Conservation (phyloP, 2,329 filamentous ascomycete genomes). For the Echinosphaeria canescens region DNA sequence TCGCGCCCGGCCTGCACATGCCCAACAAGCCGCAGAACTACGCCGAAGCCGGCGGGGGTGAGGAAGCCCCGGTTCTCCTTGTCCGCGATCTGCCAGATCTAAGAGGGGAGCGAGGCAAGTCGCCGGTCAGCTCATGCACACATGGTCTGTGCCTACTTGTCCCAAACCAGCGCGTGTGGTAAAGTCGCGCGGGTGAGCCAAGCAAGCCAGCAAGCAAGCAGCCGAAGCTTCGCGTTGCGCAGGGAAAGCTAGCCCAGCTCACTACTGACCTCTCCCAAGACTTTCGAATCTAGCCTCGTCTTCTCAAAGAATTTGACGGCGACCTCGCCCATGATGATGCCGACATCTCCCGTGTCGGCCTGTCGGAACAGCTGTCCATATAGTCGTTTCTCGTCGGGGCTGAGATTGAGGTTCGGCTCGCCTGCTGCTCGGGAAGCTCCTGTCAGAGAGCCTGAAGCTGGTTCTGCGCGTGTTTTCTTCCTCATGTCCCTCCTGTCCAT, state of each 20-base stretch:
- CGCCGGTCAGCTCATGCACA: no score
- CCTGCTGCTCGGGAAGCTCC: no score
- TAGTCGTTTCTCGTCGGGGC: slow-evolving; percentile 76
- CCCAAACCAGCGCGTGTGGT: no score
- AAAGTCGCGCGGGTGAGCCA: slow-evolving; percentile 7
- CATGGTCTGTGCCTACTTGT: no score
- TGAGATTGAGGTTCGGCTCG: slow-evolving; percentile 60
- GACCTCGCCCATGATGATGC: slow-evolving; percentile 87
- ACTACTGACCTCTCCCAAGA: slow-evolving; percentile 75
- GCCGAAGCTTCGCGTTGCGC: no score
- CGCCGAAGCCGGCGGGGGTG: slow-evolving; percentile 79
- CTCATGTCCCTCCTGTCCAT: no score
- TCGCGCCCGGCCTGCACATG: slow-evolving; percentile 81
- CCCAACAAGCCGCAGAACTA: slow-evolving; percentile 83
- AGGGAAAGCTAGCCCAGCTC: no score
- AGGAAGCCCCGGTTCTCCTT: slow-evolving; percentile 88
- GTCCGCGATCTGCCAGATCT: slow-evolving; percentile 99
- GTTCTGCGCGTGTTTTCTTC: not conserved
- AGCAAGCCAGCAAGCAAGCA: slow-evolving; percentile 1
- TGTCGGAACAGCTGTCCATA: slow-evolving; percentile 87
- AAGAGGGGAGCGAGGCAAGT: no score
- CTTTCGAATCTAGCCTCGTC: slow-evolving; percentile 66
- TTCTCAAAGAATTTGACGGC: slow-evolving; percentile 97
- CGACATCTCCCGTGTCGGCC: slow-evolving; percentile 78
- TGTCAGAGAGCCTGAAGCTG: no score